These are phyloP conservation scores for Bromus sterilis DNA, from an alignment of 176 grass and related monocot genomes.

Conservation along the genomic window DNA sequence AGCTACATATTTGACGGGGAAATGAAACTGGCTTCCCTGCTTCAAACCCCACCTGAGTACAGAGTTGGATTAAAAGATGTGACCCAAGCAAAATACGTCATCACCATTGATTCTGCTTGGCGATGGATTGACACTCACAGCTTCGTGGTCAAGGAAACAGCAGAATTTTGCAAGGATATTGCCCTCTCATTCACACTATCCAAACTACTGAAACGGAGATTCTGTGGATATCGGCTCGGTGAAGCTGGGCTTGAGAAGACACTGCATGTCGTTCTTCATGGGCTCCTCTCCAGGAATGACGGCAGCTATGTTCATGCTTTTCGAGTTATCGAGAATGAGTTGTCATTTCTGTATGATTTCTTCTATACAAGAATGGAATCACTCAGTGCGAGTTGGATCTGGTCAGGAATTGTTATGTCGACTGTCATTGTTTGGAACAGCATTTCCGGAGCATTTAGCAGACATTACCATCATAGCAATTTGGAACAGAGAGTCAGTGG, in stretches of 20 bases:
- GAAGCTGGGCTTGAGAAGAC: not conserved
- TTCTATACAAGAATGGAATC: slow-evolving; percentile 7
- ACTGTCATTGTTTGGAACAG: not conserved
- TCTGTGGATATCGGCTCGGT: not conserved
- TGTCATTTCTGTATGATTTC: slow-evolving; percentile 16
- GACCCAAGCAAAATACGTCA: not conserved
- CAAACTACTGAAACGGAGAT: slow-evolving; percentile 7
- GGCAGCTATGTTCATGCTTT: not conserved
- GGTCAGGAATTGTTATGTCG: not conserved
- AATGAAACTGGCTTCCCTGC: not conserved
- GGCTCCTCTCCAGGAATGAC: not conserved
- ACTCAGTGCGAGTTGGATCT: accelerated
- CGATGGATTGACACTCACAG: not conserved
- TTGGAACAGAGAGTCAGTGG: slow-evolving; percentile 3
- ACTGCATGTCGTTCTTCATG: slow-evolving; percentile 1
- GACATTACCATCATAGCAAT: not conserved
- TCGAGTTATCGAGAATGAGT: slow-evolving; percentile 8
- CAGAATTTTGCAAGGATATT: not conserved
- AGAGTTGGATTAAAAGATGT: not conserved
- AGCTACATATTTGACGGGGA: not conserved
- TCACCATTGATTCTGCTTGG: not conserved
- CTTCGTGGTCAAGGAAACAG: not conserved
- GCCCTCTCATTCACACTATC: not conserved
- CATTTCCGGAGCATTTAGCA: slow-evolving; percentile 13
- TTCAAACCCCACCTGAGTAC: not conserved